Evolutionary conservation across 305 asterid genomes (phyloP).

Genomic region (Petunia hybrid): DNA sequence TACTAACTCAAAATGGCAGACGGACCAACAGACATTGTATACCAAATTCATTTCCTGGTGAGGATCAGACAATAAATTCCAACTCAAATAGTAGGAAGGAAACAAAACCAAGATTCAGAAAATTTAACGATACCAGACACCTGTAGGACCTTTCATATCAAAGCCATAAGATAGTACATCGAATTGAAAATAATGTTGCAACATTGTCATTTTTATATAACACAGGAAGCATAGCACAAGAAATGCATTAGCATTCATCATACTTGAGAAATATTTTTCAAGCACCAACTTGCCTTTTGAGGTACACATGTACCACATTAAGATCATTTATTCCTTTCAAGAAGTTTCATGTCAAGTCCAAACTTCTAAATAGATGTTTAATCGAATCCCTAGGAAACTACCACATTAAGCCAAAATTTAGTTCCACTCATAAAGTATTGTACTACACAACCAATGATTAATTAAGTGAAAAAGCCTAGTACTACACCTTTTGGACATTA

Average conservation of each 20-base stretch:
- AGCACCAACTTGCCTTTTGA: conserved; percentile 29
- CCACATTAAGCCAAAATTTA: conserved; percentile 75
- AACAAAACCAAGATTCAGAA: conserved; percentile 20
- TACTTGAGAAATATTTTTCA: background rate
- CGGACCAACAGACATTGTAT: no score
- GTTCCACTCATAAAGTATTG: conserved; percentile 44
- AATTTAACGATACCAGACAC: background rate
- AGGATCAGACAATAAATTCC: background rate
- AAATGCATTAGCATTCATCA: conserved; percentile 12
- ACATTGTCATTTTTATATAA: background rate
- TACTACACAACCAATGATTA: no score
- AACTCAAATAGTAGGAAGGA: conserved; percentile 1
- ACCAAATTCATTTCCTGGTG: no score
- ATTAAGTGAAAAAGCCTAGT: no score
- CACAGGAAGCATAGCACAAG: background rate
- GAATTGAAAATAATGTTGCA: background rate
- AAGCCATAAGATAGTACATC: background rate
- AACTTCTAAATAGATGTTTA: conserved; percentile 59
- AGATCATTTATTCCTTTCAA: conserved; percentile 58
- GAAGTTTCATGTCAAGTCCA: conserved; percentile 57
- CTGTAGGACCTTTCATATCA: background rate
- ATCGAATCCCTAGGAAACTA: conserved; percentile 52
- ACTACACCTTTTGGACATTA: no score
- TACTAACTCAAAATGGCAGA: no score
- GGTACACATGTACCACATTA: conserved; percentile 32